Percentiles rank a stretch among this genome's conserved stretches.
Conservation (phyloP, 768 basidiomycete species). For the Leccinum fibrillosum region DNA sequence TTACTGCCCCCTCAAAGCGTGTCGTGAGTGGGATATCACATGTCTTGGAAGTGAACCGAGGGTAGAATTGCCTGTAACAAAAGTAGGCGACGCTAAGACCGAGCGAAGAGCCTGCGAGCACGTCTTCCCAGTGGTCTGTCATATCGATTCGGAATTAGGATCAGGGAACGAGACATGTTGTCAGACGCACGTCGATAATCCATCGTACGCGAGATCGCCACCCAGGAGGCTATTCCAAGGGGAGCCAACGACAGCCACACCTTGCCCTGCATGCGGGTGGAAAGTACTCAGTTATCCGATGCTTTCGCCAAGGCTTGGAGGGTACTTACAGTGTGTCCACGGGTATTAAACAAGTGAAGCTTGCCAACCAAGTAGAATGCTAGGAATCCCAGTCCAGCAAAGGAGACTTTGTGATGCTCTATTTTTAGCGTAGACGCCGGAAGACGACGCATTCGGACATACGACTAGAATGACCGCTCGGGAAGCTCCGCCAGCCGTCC, state of each 20-base stretch:
- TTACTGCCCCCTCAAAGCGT: conserved; percentile 41
- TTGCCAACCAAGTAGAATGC: conserved; percentile 89
- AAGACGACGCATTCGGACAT: conserved; percentile 24
- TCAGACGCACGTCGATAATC: conserved; percentile 76
- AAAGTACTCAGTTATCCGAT: not conserved
- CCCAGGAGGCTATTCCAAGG: conserved; percentile 65
- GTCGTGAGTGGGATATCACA: conserved; percentile 71
- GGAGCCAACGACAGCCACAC: conserved; percentile 82
- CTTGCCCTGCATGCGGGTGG: conserved; percentile 44
- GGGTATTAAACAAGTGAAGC: conserved; percentile 79
- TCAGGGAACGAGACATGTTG: not conserved
- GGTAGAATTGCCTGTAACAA: conserved; percentile 81
- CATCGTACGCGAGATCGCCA: conserved; percentile 88
- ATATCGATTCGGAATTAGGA: not conserved
- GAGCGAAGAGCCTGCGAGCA: conserved; percentile 71
- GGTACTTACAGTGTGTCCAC: conserved; percentile 61
- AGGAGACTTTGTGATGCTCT: conserved; percentile 58
- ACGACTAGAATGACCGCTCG: conserved; percentile 89
- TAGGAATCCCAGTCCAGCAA: conserved; percentile 89
- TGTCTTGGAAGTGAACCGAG: conserved; percentile 50
- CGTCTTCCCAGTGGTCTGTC: conserved; percentile 90
- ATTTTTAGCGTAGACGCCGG: not conserved
- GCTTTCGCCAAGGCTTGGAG: not conserved
- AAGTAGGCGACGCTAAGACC: conserved; percentile 73
- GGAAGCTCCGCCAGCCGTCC: conserved; percentile 91